Base-by-base conservation (phyloP, 768 basidiomycete species). In the Arthromyces matolae region DNA sequence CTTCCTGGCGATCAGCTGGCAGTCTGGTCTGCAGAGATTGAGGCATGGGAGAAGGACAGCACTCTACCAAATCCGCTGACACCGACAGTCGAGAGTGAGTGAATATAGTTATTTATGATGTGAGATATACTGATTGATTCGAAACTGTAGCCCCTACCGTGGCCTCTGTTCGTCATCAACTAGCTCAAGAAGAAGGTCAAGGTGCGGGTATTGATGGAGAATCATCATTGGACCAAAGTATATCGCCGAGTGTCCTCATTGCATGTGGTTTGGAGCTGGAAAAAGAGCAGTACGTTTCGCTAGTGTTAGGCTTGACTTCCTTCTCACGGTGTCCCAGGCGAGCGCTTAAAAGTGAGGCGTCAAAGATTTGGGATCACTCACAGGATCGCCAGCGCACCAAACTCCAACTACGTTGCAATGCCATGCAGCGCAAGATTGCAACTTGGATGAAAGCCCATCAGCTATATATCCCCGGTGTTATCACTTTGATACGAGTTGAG, bases 231-330 rank as follows among this genome's bases (percentile, higher is more conserved):
- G 23, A 10, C 1, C 19, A 3, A 8, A 3, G 14, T 23, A 34
- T 50, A 19, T 46, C 33, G 23, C 32, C 29, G n/a, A 47, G 25
- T 31, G 38, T 29, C 19, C 37, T 45, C 4, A 42, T 59, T n/a
- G 29, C 31, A 1, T 47, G 40, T 14, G 55, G 52, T 0, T 34
- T 59, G 8, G 52, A 56, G 8, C 27, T 56, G 1, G 57, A 59
- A 22, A 48, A 40, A n/a, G 54, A 59, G 35, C 55, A 57, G 58
- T 59, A 44, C 24, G 58, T 43, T 16, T 8, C 23, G 33, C 1
- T 19, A 22, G 10, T 28, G 20, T n/a, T 8, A 4, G 19, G 16
- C 14, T 23, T 16, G 2, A n/a, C 2, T 31, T 19, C 13, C 27
- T 12, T 13, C 29, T 27, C 33, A 22, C 6, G 24, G 8, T 12